These are phyloP conservation scores for Exophiala aquamarina DNA, from an alignment of 2,329 filamentous ascomycete species.

Conservation along the genomic window DNA sequence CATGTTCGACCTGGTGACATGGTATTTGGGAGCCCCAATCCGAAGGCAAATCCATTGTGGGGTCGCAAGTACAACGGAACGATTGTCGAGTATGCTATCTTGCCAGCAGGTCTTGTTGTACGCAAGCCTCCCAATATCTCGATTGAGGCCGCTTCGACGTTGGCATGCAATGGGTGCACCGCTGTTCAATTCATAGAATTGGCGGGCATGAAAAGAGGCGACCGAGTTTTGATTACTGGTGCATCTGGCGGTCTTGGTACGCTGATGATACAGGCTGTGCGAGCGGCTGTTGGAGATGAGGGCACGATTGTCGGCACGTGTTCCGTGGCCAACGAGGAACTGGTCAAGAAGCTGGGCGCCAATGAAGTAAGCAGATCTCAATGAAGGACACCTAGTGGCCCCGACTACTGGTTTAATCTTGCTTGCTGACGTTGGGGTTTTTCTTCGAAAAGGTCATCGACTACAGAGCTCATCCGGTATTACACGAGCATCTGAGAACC, in stretches of 20 bases:
- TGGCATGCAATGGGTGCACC: conserved; percentile 7
- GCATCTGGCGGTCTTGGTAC: conserved; percentile 5
- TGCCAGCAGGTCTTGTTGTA: conserved; percentile 4
- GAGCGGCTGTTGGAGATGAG: conserved; percentile 4
- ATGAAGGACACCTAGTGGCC: not conserved
- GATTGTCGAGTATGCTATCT: conserved; percentile 12
- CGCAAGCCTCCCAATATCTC: conserved; percentile 1
- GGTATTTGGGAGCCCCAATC: conserved; percentile 14
- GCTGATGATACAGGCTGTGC: conserved; percentile 9
- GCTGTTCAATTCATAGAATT: conserved; percentile 7
- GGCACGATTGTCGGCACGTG: conserved; percentile 11
- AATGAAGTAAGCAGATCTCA: conserved; percentile 12
- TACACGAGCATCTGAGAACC: conserved; percentile 9
- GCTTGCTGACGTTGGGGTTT: not conserved
- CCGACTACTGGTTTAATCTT: not conserved
- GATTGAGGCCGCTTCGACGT: conserved; percentile 7
- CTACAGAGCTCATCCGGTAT: conserved; percentile 7
- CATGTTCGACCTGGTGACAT: conserved; percentile 3
- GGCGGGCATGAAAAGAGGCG: conserved; percentile 3
- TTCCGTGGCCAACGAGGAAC: conserved; percentile 6
- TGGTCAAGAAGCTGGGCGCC: conserved; percentile 10
- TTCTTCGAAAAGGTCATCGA: conserved; percentile 7
- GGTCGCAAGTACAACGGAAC: conserved; percentile 9
- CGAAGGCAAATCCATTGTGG: not conserved
- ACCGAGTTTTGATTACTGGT: conserved; percentile 13